phyloP scores from a whole-genome alignment of 371 early-diverging fungal genomes.

The Mortierella sp. region DNA sequence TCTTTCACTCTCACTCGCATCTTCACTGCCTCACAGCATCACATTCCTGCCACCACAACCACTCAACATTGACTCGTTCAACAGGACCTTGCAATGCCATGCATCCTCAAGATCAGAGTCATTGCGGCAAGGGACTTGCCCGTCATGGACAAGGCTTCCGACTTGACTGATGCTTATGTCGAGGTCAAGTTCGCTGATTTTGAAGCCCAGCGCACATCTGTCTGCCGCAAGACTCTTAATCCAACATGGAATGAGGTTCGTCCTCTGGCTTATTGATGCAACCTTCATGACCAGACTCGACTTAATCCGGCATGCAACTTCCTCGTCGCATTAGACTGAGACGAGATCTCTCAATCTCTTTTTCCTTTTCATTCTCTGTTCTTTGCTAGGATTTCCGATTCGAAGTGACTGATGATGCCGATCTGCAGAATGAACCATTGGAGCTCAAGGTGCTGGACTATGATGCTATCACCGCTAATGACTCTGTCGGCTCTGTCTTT shows the following conservation, averaged over 20 bases:
- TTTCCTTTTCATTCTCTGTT: neutral
- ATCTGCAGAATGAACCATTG: slow-evolving; percentile 79
- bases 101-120: slow-evolving; percentile 77
- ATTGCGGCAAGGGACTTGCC: slow-evolving; percentile 78
- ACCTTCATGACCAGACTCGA: no score
- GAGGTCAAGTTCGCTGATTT: slow-evolving; percentile 77
- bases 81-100: slow-evolving; percentile 64
- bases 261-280: slow-evolving; percentile 13
- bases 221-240: slow-evolving; percentile 72
- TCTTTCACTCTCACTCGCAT: no score
- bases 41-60: no score
- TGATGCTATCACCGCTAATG: slow-evolving; percentile 80
- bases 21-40: no score
- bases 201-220: slow-evolving; percentile 68
- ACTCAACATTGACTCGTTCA: neutral
- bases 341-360: neutral
- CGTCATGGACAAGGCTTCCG: slow-evolving; percentile 80
- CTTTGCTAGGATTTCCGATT: slow-evolving; percentile 57
- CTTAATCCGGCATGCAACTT: neutral
- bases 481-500: slow-evolving; percentile 76
- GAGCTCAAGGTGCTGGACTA: slow-evolving; percentile 81
- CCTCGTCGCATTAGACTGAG: neutral
- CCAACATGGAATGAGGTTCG: slow-evolving; percentile 79
- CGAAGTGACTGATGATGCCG: slow-evolving; percentile 77
- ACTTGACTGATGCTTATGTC: slow-evolving; percentile 80